Percentiles rank a stretch among this genome's conserved stretches.
phyloP scores from a whole-genome alignment of 306 rosid genomes.

The Cyamopsis tetragonoloba region DNA sequence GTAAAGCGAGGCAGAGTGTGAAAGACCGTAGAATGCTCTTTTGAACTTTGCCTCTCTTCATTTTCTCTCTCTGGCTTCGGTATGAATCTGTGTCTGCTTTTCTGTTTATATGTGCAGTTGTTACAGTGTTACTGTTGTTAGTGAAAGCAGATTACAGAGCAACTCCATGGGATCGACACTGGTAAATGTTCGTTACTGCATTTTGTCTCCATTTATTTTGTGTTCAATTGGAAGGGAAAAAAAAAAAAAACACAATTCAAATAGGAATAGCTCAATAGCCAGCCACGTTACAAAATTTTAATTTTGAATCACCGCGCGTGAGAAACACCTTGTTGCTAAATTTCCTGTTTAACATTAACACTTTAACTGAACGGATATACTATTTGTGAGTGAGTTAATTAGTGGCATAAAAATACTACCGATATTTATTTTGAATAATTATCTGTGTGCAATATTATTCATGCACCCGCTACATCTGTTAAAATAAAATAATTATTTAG shows the following conservation, averaged over 20 bases:
- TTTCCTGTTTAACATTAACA: background rate
- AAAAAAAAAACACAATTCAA: too few species aligned
- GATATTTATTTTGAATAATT: too few species aligned
- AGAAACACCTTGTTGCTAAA: background rate
- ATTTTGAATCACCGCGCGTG: conserved; percentile 9
- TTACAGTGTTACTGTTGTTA: background rate
- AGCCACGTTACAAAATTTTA: background rate
- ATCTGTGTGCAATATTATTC: too few species aligned
- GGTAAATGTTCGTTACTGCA: background rate
- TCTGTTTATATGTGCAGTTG: background rate
- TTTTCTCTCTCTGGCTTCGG: background rate
- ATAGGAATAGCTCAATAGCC: background rate
- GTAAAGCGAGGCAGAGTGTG: conserved; percentile 25
- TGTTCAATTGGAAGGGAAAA: too few species aligned
- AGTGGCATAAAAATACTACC: too few species aligned
- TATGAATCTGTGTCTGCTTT: background rate
- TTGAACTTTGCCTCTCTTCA: conserved; percentile 35
- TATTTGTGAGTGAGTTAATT: too few species aligned
- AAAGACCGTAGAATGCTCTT: conserved; percentile 2
- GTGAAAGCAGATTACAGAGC: background rate
- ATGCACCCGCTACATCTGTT: too few species aligned
- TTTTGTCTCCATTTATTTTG: background rate
- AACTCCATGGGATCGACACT: background rate
- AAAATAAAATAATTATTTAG: too few species aligned
- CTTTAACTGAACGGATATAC: background rate